Evolutionary conservation across 306 rosid genomes (phyloP).

Genomic region (Prunus kanzakura): DNA sequence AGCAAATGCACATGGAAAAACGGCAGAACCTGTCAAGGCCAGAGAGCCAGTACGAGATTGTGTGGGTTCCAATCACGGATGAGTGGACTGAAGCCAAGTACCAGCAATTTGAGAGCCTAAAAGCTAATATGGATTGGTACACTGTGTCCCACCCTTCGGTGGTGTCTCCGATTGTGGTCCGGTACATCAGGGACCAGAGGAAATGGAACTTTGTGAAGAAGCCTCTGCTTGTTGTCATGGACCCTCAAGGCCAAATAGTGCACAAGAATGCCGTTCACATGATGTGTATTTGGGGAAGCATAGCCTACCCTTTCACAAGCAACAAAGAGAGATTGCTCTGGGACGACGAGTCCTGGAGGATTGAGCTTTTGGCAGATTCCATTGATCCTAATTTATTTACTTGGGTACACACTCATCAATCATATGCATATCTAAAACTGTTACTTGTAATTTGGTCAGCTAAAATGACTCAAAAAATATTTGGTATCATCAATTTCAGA

Average conservation of each 20-base stretch:
- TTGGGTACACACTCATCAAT: constrained; percentile 38
- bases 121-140: constrained; percentile 46
- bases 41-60: constrained; percentile 48
- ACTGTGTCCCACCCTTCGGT: constrained; percentile 36
- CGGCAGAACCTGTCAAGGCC: constrained; percentile 20
- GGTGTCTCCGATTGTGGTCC: constrained; percentile 35
- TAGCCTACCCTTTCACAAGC: constrained; percentile 53
- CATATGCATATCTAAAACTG: neutral
- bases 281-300: constrained; percentile 82
- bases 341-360: constrained; percentile 54
- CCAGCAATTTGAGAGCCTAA: constrained; percentile 18
- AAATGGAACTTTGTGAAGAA: constrained; percentile 52
- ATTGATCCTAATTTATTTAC: constrained; percentile 24
- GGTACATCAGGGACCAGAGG: constrained; percentile 45
- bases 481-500: neutral
- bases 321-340: constrained; percentile 52
- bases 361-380: constrained; percentile 45
- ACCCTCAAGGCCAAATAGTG: constrained; percentile 49
- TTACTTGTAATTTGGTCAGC: neutral
- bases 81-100: constrained; percentile 16
- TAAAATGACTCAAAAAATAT: neutral
- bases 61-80: constrained; percentile 61
- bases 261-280: constrained; percentile 60
- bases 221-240: constrained; percentile 57
- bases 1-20: constrained; percentile 37